Conservation (phyloP, 2,329 filamentous ascomycete species). For the Neofusicoccum cordaticola region DNA sequence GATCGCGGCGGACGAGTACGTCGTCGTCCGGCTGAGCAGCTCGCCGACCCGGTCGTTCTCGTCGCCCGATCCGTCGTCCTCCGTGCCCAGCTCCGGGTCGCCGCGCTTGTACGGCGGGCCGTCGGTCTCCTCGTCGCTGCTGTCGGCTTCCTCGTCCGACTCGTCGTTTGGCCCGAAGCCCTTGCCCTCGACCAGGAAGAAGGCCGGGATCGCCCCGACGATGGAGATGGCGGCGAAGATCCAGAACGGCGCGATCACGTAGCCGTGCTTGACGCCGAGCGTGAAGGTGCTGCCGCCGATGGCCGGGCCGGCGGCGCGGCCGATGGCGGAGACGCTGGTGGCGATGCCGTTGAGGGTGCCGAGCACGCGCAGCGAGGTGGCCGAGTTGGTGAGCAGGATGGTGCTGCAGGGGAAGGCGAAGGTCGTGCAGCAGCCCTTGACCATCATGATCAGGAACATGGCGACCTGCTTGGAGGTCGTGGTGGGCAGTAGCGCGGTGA, state of each 20-base stretch:
- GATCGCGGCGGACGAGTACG: conserved; percentile 28
- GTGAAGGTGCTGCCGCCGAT: conserved; percentile 70
- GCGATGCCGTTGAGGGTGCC: conserved; percentile 90
- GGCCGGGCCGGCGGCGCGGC: conserved; percentile 75
- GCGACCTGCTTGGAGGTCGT: conserved; percentile 53
- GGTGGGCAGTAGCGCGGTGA: conserved; percentile 63
- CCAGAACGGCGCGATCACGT: conserved; percentile 80
- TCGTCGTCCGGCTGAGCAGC: conserved; percentile 32
- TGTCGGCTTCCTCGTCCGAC: conserved; percentile 32
- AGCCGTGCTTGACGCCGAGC: conserved; percentile 71
- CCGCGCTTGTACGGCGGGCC: neutral
- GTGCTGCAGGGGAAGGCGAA: conserved; percentile 87
- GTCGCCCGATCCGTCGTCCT: neutral
- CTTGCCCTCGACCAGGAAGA: conserved; percentile 71
- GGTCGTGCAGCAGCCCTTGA: conserved; percentile 73
- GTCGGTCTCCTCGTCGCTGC: conserved; percentile 30
- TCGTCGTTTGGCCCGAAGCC: conserved; percentile 54
- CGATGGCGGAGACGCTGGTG: conserved; percentile 76
- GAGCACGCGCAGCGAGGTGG: conserved; percentile 69
- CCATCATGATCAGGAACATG: conserved; percentile 65
- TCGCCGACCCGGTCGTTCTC: conserved; percentile 13
- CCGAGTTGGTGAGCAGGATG: conserved; percentile 87
- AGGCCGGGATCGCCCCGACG: conserved; percentile 68
- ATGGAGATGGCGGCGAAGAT: conserved; percentile 63
- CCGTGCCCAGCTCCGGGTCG: neutral